Conservation (phyloP, 306 rosid species). For the Argentina anserina region DNA sequence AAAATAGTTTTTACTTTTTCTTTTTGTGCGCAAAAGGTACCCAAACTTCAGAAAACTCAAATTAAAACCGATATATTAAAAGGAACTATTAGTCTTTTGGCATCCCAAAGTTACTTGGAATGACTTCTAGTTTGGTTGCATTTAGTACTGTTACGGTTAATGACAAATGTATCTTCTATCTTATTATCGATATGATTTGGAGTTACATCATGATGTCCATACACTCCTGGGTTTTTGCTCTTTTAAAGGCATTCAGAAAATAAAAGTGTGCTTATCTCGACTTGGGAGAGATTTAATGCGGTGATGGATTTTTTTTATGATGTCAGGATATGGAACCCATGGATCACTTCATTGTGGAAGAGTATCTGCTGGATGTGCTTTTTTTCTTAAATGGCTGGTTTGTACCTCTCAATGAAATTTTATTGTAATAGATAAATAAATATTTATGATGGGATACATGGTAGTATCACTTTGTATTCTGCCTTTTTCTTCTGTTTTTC, state of each 20-base stretch:
- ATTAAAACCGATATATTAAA: no score
- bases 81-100: background rate
- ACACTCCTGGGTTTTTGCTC: background rate
- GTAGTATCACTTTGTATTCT: background rate
- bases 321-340: conserved; percentile 90
- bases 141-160: background rate
- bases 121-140: background rate
- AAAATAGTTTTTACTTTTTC: no score
- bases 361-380: conserved; percentile 93
- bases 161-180: background rate
- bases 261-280: no score
- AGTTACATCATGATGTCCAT: conserved; percentile 4
- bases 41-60: no score
- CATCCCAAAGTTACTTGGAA: background rate
- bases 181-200: background rate
- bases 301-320: conserved; percentile 13
- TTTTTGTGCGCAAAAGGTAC: no score
- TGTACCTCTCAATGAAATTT: conserved; percentile 31
- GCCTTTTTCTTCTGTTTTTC: background rate
- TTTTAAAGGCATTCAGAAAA: background rate
- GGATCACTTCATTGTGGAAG: conserved; percentile 93
- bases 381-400: conserved; percentile 97
- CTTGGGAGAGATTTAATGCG: background rate
- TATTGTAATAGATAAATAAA: background rate
- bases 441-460: background rate